Percentiles rank a stretch among this genome's conserved stretches.
These are phyloP conservation scores for Anisodus tanguticus DNA, from an alignment of 257 asterid species.

Conservation along the genomic window DNA sequence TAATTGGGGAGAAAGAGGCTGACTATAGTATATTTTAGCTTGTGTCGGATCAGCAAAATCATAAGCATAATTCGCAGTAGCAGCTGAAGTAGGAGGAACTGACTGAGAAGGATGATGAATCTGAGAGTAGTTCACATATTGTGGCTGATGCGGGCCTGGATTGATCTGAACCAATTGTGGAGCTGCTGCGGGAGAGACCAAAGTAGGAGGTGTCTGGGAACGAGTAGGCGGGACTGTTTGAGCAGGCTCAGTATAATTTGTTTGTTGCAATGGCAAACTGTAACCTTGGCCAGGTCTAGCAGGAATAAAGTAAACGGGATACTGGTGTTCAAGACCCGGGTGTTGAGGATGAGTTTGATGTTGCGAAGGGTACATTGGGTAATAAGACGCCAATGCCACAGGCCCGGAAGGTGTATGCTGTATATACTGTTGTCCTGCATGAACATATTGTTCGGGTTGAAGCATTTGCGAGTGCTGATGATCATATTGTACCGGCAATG, in stretches of 20 bases:
- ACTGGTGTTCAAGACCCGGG: slow-evolving; percentile 55
- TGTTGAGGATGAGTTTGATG: slow-evolving; percentile 62
- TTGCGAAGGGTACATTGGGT: slow-evolving; percentile 75
- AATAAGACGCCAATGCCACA: slow-evolving; percentile 57
- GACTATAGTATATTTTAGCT: slow-evolving; percentile 31
- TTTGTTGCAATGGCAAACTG: slow-evolving; percentile 56
- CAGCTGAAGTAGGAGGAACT: slow-evolving; percentile 21
- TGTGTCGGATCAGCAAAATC: slow-evolving; percentile 34
- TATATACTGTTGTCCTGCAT: slow-evolving; percentile 71
- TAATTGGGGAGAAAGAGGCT: slow-evolving; percentile 32
- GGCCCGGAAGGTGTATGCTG: slow-evolving; percentile 61
- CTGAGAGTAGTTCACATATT: slow-evolving; percentile 32
- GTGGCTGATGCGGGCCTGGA: slow-evolving; percentile 33
- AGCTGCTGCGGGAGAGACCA: slow-evolving; percentile 37
- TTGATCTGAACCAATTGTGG: slow-evolving; percentile 32
- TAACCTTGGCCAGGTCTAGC: slow-evolving; percentile 59
- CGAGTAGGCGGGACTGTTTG: slow-evolving; percentile 48
- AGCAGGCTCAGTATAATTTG: slow-evolving; percentile 48
- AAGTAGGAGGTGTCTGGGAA: slow-evolving; percentile 48
- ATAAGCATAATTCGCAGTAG: slow-evolving; percentile 29
- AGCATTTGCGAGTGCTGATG: slow-evolving; percentile 68
- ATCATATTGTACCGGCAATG: slow-evolving; percentile 57
- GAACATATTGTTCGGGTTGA: slow-evolving; percentile 73
- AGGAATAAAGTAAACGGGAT: slow-evolving; percentile 56
- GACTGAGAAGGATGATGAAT: slow-evolving; percentile 37